Percentiles rank a stretch among this genome's conserved stretches.
Evolutionary conservation across 305 asterid species (phyloP).

Genomic region (Fraxinus ornus): DNA sequence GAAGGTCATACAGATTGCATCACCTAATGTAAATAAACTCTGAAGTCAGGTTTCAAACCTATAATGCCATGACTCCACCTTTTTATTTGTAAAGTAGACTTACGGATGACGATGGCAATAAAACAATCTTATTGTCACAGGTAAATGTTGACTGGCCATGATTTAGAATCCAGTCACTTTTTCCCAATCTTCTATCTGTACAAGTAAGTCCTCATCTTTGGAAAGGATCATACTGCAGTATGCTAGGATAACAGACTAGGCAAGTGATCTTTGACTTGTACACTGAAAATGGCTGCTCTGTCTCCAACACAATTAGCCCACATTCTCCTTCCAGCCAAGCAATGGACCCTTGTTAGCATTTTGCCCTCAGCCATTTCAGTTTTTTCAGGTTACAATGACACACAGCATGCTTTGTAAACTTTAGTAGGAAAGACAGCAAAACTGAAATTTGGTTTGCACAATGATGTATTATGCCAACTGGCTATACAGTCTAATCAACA

Average conservation of each 20-base stretch:
- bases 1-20: constrained; percentile 16
- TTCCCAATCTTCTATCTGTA: neutral
- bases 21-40: neutral
- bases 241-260: neutral
- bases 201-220: constrained; percentile 8
- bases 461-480: constrained; percentile 19
- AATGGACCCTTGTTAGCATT: neutral
- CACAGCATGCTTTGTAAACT: neutral
- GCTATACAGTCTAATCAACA: neutral
- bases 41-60: neutral
- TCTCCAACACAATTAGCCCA: neutral
- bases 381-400: constrained; percentile 8
- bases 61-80: neutral
- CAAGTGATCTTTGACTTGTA: neutral
- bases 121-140: constrained; percentile 5
- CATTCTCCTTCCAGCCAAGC: neutral
- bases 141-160: neutral
- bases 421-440: neutral
- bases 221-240: neutral
- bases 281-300: neutral
- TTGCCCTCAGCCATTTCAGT: neutral
- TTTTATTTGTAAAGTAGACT: neutral
- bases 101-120: constrained; percentile 11
- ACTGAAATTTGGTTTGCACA: constrained; percentile 4
- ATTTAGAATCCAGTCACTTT: neutral